phyloP scores from a whole-genome alignment of 2,329 filamentous ascomycete species.

The Dryadomyces quercus-mongolicae region DNA sequence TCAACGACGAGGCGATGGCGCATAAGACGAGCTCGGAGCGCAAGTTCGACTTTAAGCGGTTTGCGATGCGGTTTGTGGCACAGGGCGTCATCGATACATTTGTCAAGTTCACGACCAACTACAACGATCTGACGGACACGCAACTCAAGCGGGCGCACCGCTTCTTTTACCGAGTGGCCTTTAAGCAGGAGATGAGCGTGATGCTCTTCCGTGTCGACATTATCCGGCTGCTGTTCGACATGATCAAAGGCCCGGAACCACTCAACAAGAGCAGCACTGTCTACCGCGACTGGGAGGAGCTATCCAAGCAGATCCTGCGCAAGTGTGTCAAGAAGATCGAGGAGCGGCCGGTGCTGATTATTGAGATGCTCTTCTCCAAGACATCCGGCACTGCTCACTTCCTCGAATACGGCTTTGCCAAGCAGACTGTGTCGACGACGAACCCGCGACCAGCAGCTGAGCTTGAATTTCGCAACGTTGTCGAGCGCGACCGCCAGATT shows the following conservation, averaged over 20 bases:
- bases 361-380: conserved; percentile 94
- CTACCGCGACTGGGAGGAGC: conserved; percentile 83
- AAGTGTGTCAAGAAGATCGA: conserved; percentile 75
- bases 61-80: conserved; percentile 66
- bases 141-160: conserved; percentile 89
- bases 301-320: conserved; percentile 72
- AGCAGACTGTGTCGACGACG: conserved; percentile 49
- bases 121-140: conserved; percentile 62
- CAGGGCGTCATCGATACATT: conserved; percentile 87
- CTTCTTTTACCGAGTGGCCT: conserved; percentile 86
- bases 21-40: conserved; percentile 66
- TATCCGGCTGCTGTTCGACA: conserved; percentile 72
- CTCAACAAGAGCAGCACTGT: conserved; percentile 54
- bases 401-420: conserved; percentile 82
- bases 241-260: conserved; percentile 79
- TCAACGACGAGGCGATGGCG: conserved; percentile 57
- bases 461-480: conserved; percentile 65
- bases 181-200: conserved; percentile 86
- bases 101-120: conserved; percentile 65
- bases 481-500: conserved; percentile 59
- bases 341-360: conserved; percentile 70
- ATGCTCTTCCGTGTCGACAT: conserved; percentile 88
- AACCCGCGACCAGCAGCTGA: conserved; percentile 63
- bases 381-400: conserved; percentile 72
- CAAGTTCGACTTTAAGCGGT: conserved; percentile 86